Conservation (phyloP, 257 asterid genomes). For the Scutellaria barbata region DNA sequence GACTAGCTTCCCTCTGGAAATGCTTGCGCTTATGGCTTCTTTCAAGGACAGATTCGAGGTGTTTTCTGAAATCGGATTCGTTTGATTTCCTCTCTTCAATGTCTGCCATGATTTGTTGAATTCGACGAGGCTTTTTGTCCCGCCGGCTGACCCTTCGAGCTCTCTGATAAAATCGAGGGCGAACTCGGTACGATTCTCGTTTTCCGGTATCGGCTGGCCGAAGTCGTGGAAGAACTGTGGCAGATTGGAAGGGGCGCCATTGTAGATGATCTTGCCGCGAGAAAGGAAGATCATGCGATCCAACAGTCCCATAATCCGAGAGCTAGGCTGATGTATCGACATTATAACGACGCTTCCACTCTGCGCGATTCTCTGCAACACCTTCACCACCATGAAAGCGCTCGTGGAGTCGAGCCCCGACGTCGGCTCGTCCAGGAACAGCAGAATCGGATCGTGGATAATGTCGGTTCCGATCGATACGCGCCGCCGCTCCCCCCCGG, state of each 20-base stretch:
- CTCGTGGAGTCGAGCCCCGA: conserved; percentile 86
- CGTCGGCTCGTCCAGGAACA: conserved; percentile 84
- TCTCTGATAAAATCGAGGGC: conserved; percentile 71
- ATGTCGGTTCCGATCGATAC: conserved; percentile 87
- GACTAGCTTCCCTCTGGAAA: conserved; percentile 74
- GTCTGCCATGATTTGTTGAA: conserved; percentile 67
- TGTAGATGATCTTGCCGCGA: conserved; percentile 64
- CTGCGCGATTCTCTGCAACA: conserved; percentile 69
- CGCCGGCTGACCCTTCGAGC: conserved; percentile 58
- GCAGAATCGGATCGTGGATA: conserved; percentile 75
- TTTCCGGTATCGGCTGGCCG: conserved; percentile 68
- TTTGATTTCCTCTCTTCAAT: conserved; percentile 29
- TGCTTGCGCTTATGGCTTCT: conserved; percentile 68
- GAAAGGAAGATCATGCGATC: conserved; percentile 69
- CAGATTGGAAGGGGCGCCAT: conserved; percentile 60
- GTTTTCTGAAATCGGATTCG: background rate
- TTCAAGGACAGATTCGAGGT: conserved; percentile 45
- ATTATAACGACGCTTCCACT: conserved; percentile 79
- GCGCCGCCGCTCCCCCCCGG: conserved; percentile 73
- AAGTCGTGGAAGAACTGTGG: conserved; percentile 62
- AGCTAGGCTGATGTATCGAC: conserved; percentile 87
- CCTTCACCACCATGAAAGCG: conserved; percentile 79
- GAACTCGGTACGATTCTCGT: conserved; percentile 68
- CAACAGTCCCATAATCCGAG: conserved; percentile 61
- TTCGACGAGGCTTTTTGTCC: conserved; percentile 61